These are phyloP conservation scores for Geosmithia putterillii DNA, from an alignment of 2,329 filamentous ascomycete genomes.

Conservation along the genomic window DNA sequence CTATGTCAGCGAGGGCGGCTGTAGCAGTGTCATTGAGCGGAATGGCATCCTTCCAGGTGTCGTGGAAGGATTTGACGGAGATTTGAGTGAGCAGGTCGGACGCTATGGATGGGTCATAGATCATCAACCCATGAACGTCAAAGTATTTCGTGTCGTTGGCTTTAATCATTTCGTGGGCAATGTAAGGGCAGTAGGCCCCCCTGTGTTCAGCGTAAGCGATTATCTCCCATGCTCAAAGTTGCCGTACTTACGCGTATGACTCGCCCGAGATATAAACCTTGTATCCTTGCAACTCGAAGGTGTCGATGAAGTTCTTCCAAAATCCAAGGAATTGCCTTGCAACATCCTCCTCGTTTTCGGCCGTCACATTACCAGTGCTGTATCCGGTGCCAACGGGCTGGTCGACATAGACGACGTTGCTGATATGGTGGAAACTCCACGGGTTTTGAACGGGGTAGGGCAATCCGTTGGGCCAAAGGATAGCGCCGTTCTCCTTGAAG, in stretches of 20 bases:
- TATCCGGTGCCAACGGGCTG: conserved; percentile 59
- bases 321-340: conserved; percentile 65
- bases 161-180: conserved; percentile 61
- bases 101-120: conserved; percentile 59
- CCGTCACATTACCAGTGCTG: conserved; percentile 50
- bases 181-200: conserved; percentile 43
- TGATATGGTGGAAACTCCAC: conserved; percentile 61
- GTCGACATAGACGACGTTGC: conserved; percentile 67
- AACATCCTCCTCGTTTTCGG: conserved; percentile 53
- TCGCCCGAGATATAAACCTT: conserved; percentile 65
- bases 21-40: conserved; percentile 49
- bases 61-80: conserved; percentile 44
- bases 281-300: conserved; percentile 53
- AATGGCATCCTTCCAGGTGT: conserved; percentile 48
- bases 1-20: conserved; percentile 34
- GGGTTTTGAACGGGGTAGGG: conserved; percentile 52
- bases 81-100: conserved; percentile 30
- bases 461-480: conserved; percentile 60
- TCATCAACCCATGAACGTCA: conserved; percentile 54
- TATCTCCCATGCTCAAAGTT: neutral
- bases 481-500: conserved; percentile 66
- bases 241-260: conserved; percentile 31
- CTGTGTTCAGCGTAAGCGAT: neutral
- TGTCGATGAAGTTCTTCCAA: conserved; percentile 65
- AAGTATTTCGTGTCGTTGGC: conserved; percentile 53